Conservation (phyloP, 257 asterid species). For the Thymus mandschuricus region DNA sequence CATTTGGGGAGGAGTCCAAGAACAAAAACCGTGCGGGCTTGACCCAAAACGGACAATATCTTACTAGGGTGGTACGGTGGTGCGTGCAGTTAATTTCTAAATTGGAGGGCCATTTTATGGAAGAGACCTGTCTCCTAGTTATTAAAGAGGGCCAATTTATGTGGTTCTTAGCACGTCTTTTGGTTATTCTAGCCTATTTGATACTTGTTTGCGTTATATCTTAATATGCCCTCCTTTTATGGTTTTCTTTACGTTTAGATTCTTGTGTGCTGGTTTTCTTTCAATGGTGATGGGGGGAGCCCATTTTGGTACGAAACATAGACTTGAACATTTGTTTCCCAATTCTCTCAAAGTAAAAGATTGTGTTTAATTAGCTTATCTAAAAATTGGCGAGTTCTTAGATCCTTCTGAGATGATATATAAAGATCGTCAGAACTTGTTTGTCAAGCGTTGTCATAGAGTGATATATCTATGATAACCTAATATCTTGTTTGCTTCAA, state of each 20-base stretch:
- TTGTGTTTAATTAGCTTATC: not conserved
- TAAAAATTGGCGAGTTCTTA: not conserved
- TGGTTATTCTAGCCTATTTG: not conserved
- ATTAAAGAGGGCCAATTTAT: not conserved
- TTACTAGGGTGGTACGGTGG: too few relatives aligned
- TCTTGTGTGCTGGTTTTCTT: not conserved
- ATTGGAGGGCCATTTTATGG: not conserved
- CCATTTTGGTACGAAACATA: not conserved
- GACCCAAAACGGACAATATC: too few relatives aligned
- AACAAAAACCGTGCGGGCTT: too few relatives aligned
- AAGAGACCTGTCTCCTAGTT: not conserved
- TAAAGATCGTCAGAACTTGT: not conserved
- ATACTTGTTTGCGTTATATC: too few relatives aligned
- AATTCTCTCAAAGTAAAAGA: not conserved
- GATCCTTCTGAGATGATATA: not conserved
- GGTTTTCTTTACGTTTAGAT: not conserved
- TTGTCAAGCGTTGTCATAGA: not conserved
- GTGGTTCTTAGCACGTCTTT: not conserved
- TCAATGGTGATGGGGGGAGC: not conserved
- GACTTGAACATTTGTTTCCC: not conserved
- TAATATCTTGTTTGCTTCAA: constrained; percentile 7
- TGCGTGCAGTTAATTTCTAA: not conserved
- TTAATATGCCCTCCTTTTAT: not conserved
- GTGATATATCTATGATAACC: not conserved
- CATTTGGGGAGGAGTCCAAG: too few relatives aligned